Conservation (phyloP, 805 yeast species). For the Candida loeiensis region DNA sequence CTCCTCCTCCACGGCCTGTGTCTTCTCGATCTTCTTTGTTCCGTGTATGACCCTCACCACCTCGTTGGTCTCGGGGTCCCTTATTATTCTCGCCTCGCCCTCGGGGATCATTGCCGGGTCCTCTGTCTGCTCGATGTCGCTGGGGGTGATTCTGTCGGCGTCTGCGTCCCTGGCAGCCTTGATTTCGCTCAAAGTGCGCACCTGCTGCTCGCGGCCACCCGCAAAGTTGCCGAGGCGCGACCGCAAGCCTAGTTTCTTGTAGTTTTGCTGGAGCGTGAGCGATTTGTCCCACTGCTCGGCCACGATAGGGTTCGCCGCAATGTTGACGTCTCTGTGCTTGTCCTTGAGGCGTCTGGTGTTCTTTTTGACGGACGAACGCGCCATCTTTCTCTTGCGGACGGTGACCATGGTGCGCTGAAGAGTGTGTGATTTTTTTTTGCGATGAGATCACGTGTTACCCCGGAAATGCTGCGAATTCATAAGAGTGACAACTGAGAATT, state of each 20-base stretch:
- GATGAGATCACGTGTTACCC: background rate
- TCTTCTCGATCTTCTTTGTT: constrained; percentile 50
- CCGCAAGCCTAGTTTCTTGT: constrained; percentile 73
- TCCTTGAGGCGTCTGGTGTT: constrained; percentile 70
- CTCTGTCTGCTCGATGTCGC: constrained; percentile 40
- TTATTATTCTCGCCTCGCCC: constrained; percentile 74
- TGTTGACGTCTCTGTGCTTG: constrained; percentile 61
- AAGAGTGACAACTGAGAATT: too few species aligned
- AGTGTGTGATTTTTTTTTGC: constrained; percentile 10
- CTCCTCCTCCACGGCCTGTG: background rate
- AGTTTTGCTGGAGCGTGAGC: constrained; percentile 80
- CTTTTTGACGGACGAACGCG: constrained; percentile 65
- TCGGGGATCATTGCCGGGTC: constrained; percentile 63
- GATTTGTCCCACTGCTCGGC: constrained; percentile 88
- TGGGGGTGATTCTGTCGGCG: constrained; percentile 31
- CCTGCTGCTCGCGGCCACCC: constrained; percentile 74
- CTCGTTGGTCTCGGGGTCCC: constrained; percentile 62
- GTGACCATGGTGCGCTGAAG: constrained; percentile 45
- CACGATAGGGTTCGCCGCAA: constrained; percentile 73
- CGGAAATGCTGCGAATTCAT: too few species aligned
- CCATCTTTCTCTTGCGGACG: constrained; percentile 84
- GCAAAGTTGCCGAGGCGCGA: constrained; percentile 63
- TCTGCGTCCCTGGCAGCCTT: constrained; percentile 28
- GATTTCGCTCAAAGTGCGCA: constrained; percentile 36
- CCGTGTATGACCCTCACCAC: constrained; percentile 70